phyloP scores from a whole-genome alignment of 2,329 filamentous ascomycete species.

The Emmonsiellopsis sp. region DNA sequence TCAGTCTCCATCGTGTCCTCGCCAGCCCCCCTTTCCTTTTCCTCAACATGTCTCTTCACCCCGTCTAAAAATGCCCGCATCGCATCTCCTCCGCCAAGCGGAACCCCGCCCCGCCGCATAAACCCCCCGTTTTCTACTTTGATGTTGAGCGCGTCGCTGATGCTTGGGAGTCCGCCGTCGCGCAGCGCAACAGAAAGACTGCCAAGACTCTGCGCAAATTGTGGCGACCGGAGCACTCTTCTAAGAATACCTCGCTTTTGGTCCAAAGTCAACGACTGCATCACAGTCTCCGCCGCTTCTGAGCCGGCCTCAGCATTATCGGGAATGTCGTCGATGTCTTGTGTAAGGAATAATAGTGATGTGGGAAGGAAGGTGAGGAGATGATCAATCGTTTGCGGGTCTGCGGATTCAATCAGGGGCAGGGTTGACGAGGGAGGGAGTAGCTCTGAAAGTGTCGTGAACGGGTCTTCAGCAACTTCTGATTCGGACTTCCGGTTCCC shows the following conservation, averaged over 20 bases:
- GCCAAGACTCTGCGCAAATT: slow-evolving; percentile 77
- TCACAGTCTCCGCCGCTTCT: slow-evolving; percentile 61
- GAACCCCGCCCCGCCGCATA: slow-evolving; percentile 66
- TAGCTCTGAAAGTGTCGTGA: slow-evolving; percentile 78
- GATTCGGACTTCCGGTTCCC: slow-evolving; percentile 41
- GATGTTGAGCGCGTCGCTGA: slow-evolving; percentile 76
- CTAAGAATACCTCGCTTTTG: slow-evolving; percentile 75
- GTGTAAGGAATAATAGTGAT: slow-evolving; percentile 64
- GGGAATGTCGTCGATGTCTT: slow-evolving; percentile 47
- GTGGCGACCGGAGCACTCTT: slow-evolving; percentile 77
- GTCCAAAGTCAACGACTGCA: slow-evolving; percentile 59
- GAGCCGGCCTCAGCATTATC: slow-evolving; percentile 58
- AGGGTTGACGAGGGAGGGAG: slow-evolving; percentile 70
- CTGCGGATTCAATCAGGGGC: slow-evolving; percentile 61
- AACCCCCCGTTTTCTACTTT: slow-evolving; percentile 77
- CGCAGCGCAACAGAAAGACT: slow-evolving; percentile 80
- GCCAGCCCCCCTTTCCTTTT: slow-evolving; percentile 26
- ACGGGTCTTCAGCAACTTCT: slow-evolving; percentile 51
- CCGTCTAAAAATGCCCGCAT: slow-evolving; percentile 87
- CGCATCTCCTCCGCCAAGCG: slow-evolving; percentile 77
- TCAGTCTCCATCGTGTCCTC: slow-evolving; percentile 35
- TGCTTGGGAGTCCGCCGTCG: slow-evolving; percentile 81
- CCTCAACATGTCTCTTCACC: slow-evolving; percentile 67
- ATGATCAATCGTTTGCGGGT: slow-evolving; percentile 56
- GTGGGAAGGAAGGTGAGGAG: slow-evolving; percentile 73